These are phyloP conservation scores for Aspergillus viridinutans DNA, from an alignment of 2,329 filamentous ascomycete species.

Conservation along the genomic window DNA sequence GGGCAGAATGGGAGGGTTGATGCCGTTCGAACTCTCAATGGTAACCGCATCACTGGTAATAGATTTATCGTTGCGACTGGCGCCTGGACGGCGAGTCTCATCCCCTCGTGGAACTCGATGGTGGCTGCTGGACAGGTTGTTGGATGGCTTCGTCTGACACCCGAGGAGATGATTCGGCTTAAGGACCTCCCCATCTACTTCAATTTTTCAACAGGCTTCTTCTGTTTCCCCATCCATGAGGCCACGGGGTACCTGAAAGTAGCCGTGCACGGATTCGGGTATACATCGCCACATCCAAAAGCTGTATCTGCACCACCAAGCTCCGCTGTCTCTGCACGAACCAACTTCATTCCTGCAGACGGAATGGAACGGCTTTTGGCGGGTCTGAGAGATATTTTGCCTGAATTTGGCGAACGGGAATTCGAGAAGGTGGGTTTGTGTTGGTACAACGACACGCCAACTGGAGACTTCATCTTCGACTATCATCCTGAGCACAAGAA, in stretches of 20 bases:
- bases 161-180: constrained; percentile 61
- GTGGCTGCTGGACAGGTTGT: constrained; percentile 74
- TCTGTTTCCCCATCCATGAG: constrained; percentile 45
- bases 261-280: constrained; percentile 64
- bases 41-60: constrained; percentile 53
- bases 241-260: constrained; percentile 51
- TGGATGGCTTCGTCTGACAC: constrained; percentile 67
- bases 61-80: constrained; percentile 74
- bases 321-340: constrained; percentile 18
- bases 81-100: constrained; percentile 72
- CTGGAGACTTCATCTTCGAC: constrained; percentile 64
- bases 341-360: constrained; percentile 42
- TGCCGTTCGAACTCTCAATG: constrained; percentile 53
- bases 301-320: constrained; percentile 19
- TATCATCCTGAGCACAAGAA: constrained; percentile 56
- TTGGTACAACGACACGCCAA: constrained; percentile 68
- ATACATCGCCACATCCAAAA: constrained; percentile 31
- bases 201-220: constrained; percentile 43
- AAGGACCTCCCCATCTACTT: constrained; percentile 59
- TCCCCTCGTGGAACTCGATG: constrained; percentile 69
- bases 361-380: constrained; percentile 55
- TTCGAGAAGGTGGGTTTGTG: constrained; percentile 60
- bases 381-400: constrained; percentile 56
- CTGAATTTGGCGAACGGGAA: constrained; percentile 52
- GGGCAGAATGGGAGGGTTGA: constrained; percentile 39